Base-by-base conservation (phyloP, 1,284 basidiomycete genomes). In the Pseudozyma hubeiensis region DNA sequence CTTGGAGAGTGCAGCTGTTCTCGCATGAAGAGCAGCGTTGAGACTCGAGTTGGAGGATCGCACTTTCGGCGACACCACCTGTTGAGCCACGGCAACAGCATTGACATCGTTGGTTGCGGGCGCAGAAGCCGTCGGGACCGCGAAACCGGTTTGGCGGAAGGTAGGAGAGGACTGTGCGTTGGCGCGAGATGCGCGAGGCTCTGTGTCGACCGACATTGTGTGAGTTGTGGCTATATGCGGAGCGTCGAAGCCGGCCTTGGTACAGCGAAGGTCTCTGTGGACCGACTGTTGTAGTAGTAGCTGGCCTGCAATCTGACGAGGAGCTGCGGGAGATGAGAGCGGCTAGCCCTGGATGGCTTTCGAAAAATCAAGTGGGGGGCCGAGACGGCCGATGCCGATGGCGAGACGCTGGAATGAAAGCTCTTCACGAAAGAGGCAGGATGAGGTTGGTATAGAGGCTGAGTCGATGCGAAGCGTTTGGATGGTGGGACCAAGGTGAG, bases 111-210 rank as follows among this genome's bases (percentile, higher is more conserved):
- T 64, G 33, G 73, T 75, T 16, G 73, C 51, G 0, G 73, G 54
- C 3, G 73, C 69, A 14, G 73, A 71, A 7, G 64, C 64, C 14
- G 67, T 62, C 5, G 74, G 74, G 2, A 77, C 70, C 5, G 69
- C 54, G 49, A 77, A 77, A 24, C 75, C 75, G 19, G 75, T 77
- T 50, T 77, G 75, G 30, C 75, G 54, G 52, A 73, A 67, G 17
- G 75, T 77, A 4, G 75, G 75, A 1, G 75, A 77, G 29, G 75
- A 74, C 41, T 71, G 73, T 2, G 67, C 53, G 47, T 63, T 64
- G 46, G 67, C 48, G 48, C 67, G 67, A 17, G 60, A 51, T 7
- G 73, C 60, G 43, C 67, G 53, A 11, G 67, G 50, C 45, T 75
- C 73, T 39, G 64, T 64, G 41, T 75, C 67, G 53, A 75, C 64